These are phyloP conservation scores for Fraxinus baroniana DNA, from an alignment of 305 asterid species.

Conservation along the genomic window DNA sequence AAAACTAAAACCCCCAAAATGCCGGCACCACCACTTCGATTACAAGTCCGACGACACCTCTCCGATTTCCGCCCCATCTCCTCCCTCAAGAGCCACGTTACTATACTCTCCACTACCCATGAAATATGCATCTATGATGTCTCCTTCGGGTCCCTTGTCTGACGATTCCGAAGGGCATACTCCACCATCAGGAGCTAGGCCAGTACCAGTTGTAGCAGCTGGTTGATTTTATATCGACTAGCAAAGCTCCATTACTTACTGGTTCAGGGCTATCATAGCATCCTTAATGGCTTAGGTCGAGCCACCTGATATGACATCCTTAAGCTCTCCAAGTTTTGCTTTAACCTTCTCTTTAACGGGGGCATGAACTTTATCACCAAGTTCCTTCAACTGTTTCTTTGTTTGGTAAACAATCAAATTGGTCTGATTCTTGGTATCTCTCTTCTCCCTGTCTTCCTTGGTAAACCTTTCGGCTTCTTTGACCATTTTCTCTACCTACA, in stretches of 20 bases:
- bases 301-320: conserved; percentile 75
- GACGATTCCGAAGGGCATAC: conserved; percentile 54
- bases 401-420: conserved; percentile 93
- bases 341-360: conserved; percentile 87
- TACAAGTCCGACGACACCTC: no score
- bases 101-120: conserved; percentile 18
- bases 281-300: conserved; percentile 86
- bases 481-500: conserved; percentile 90
- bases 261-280: conserved; percentile 81
- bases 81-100: neutral
- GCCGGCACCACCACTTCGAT: no score
- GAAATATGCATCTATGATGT: conserved; percentile 24
- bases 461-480: conserved; percentile 85
- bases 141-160: conserved; percentile 75
- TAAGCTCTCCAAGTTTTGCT: conserved; percentile 83
- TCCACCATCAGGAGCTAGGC: conserved; percentile 59
- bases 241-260: conserved; percentile 98
- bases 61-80: no score
- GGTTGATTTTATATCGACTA: conserved; percentile 85
- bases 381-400: conserved; percentile 91
- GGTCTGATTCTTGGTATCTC: conserved; percentile 95
- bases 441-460: conserved; percentile 91
- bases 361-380: conserved; percentile 88
- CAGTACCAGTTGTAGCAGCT: conserved; percentile 61
- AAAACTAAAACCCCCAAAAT: no score